Base-by-base conservation (phyloP, 306 rosid genomes). In the Lathyrus oleraceus region DNA sequence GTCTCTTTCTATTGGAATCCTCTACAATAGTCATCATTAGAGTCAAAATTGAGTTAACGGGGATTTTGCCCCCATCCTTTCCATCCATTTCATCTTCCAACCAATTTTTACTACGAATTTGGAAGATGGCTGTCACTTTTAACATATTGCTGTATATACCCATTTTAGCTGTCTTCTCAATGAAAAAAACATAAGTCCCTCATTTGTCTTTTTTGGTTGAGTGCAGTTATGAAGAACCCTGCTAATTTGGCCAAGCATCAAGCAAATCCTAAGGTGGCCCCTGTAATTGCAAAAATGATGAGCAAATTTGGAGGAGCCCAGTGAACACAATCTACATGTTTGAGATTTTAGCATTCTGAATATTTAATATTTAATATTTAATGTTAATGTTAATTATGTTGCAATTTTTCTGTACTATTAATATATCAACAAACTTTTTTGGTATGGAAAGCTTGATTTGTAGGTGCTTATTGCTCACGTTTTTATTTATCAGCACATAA, bases 191-290 rank as follows among this genome's bases (percentile, higher is more conserved):
- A 56, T 2, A 3, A 57, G 0, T 57, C 6, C 38, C 19, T 27
- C 39, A 30, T 57, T 9, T 15, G 19, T 7, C 6, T 14, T 59
- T 14, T 54, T 47, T 20, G 32, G 30, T 44, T 76, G 35, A 35
- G 71, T 81, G 86, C 93, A 91, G 97, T 91, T 10, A 91, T 91
- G 97, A 89, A 84, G 85, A 84, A 91, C 81, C 97, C 96, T 56
- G 94, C 94, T 32, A 89, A 91, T 81, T 87, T 91, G 64, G 91
- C 93, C 14, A 89, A 91, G 83, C 97, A 91, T 78, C 96, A 91
- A 71, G 45, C 76, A 69, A 91, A 91, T 69, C 97, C 97, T 23
- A 91, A 91, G 83, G 96, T 91, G 73, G 97, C 96, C 49, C 97
- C 97, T 10, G 74, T 89, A 30, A 87, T 91, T 65, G 93, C 91